Base-by-base conservation (phyloP, 2,329 filamentous ascomycete species). In the Stenocarpella maydis region DNA sequence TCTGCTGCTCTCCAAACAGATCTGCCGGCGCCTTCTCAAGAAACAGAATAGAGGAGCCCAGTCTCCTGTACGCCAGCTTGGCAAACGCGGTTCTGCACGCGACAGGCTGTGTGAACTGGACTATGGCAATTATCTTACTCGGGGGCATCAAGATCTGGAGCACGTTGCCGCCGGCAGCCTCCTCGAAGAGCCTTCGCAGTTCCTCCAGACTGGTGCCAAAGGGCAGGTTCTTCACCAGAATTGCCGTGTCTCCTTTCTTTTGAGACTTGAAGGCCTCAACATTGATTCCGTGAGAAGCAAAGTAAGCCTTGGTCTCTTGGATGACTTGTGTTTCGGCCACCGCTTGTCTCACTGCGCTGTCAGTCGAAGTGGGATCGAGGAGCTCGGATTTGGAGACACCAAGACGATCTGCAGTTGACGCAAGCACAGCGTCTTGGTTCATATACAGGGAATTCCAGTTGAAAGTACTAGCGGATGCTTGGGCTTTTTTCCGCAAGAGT, bases 381-480 rank as follows among this genome's bases (percentile, higher is more conserved):
- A 99, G 82, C 75, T 97, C 94, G 14, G 94, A 91, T 83, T 99
- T 99, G 67, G 92, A 91, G 69, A 99, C 88, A 55, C 95, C 95
- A 69, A 99, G 86, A 66, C 95, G 91, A 77, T 91, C 89, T 58
- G 96, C 94, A 71, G 97, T 89, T 7, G 95, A 97, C 60, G 93
- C 90, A 81, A 98, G 95, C 65, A 99, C 94, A 63, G 96, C 93
- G 83, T 99, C 95, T 82, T 94, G 92, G 80, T 92, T 98, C 92
- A 99, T 97, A 80, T 96, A 99, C n/a, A 99, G 85, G n/a, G 95
- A 95, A 83, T 99, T 99, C 96, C 96, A 99, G 78, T 95, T 97
- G 82, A 98, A 98, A 1, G 88, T 90, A 60, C 87, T 89, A 37
- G 90, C 91, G 10, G 92, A 87, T 26, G 95, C 93, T 75, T 95